A percentile compares a stretch with the other conserved stretches of the same genome.
Evolutionary conservation across 2,329 filamentous ascomycete species (phyloP).

Genomic region (Chaetoscypha palmicola): DNA sequence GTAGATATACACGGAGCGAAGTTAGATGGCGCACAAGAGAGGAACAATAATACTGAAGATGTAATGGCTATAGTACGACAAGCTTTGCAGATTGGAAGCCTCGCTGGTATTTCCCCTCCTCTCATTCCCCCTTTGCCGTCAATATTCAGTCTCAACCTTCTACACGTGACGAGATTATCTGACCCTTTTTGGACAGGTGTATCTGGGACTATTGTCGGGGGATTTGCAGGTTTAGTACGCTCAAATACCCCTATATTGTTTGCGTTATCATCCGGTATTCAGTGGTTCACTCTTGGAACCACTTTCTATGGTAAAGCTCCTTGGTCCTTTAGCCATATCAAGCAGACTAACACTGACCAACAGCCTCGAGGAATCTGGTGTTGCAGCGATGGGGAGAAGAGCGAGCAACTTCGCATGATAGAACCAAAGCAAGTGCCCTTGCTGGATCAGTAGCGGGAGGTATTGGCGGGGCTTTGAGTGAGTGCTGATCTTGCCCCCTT

Average conservation of each 20-base stretch:
- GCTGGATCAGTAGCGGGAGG: constrained; percentile 65
- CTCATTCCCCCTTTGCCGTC: no score
- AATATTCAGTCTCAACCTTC: no score
- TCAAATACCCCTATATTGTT: constrained; percentile 63
- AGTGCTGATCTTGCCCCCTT: not conserved
- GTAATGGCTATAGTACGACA: constrained; percentile 19
- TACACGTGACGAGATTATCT: no score
- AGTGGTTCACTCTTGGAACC: constrained; percentile 73
- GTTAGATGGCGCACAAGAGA: no score
- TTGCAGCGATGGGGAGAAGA: constrained; percentile 39
- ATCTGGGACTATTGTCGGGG: constrained; percentile 57
- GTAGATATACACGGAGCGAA: no score
- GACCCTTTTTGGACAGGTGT: constrained; percentile 46
- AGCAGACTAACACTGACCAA: constrained; percentile 4
- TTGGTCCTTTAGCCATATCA: constrained; percentile 6
- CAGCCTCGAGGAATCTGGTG: constrained; percentile 43
- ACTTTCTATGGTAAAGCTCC: constrained; percentile 62
- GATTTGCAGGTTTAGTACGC: constrained; percentile 63
- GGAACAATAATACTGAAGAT: no score
- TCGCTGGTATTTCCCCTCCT: no score
- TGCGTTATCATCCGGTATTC: constrained; percentile 63
- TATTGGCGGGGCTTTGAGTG: constrained; percentile 40
- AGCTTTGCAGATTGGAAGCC: not conserved
- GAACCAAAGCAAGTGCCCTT: constrained; percentile 58
- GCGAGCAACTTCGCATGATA: constrained; percentile 47